These are phyloP conservation scores for Geotrichum bryndzae DNA, from an alignment of 1,139 yeast species.

Conservation along the genomic window DNA sequence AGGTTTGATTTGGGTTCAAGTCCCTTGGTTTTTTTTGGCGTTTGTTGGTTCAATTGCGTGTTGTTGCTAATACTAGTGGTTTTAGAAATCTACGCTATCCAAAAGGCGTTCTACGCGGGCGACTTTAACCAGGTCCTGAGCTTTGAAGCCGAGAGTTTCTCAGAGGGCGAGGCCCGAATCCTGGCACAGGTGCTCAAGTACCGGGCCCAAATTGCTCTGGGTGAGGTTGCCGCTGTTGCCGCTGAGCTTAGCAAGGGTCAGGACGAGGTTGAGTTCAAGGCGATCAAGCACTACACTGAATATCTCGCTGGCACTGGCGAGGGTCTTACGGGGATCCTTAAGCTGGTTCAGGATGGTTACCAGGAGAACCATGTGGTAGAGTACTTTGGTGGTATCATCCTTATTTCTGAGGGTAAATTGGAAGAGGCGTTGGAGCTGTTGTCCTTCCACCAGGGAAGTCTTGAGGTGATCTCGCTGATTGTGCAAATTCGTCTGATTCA, in stretches of 20 bases:
- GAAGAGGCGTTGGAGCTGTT: conserved; percentile 35
- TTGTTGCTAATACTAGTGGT: not conserved
- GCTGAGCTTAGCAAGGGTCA: conserved; percentile 21
- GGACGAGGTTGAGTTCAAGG: conserved; percentile 21
- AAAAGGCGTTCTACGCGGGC: conserved; percentile 39
- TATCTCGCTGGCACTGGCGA: conserved; percentile 22
- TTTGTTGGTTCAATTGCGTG: too few relatives aligned
- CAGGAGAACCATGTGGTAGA: conserved; percentile 29
- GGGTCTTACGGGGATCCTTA: conserved; percentile 17
- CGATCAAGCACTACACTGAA: conserved; percentile 28
- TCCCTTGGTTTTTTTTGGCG: not conserved
- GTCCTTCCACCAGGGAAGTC: conserved; percentile 30
- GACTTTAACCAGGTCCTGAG: conserved; percentile 34
- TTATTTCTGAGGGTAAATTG: conserved; percentile 28
- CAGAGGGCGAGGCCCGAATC: conserved; percentile 23
- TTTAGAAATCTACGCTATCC: conserved; percentile 34
- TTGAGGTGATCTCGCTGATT: conserved; percentile 36
- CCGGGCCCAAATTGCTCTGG: conserved; percentile 36
- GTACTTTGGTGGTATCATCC: conserved; percentile 35
- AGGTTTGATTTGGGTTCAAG: not conserved
- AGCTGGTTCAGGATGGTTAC: conserved; percentile 19
- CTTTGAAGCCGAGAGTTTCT: conserved; percentile 26
- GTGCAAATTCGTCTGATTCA: conserved; percentile 36
- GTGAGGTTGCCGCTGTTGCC: conserved; percentile 32
- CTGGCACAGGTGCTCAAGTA: conserved; percentile 33